A percentile compares a stretch with the other conserved stretches of the same genome.
phyloP scores from a whole-genome alignment of 768 basidiomycete genomes.

The Tulasnella calospora region DNA sequence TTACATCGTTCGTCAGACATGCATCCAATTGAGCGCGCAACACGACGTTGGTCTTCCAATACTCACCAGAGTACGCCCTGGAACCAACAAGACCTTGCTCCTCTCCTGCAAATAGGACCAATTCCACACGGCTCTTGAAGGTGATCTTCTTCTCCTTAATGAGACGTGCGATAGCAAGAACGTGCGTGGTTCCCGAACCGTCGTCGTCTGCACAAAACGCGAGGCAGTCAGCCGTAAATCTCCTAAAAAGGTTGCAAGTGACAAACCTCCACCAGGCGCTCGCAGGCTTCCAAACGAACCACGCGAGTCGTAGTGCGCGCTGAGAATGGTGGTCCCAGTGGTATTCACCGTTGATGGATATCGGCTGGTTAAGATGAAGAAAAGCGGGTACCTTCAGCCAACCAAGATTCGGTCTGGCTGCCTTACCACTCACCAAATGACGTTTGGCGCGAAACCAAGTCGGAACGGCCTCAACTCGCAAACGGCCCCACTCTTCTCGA shows the following conservation, averaged over 20 bases:
- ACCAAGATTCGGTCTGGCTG: too few relatives aligned
- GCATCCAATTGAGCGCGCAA: not conserved
- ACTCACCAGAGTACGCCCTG: constrained; percentile 70
- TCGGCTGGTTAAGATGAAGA: constrained; percentile 42
- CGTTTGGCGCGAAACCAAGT: constrained; percentile 74
- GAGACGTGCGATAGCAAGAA: constrained; percentile 75
- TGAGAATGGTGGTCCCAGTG: constrained; percentile 63
- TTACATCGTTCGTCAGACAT: not conserved
- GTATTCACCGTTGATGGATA: constrained; percentile 54
- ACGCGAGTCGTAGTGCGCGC: constrained; percentile 87
- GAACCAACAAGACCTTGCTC: constrained; percentile 85
- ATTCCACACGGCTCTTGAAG: constrained; percentile 72
- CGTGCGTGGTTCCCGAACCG: constrained; percentile 58
- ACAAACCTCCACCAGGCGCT: constrained; percentile 41
- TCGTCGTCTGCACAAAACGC: constrained; percentile 47
- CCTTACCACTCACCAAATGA: constrained; percentile 82
- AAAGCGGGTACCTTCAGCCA: too few relatives aligned
- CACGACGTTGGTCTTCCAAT: not conserved
- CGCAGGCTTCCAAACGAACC: constrained; percentile 67
- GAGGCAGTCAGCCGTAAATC: not conserved
- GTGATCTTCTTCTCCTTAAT: constrained; percentile 61
- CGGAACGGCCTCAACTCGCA: constrained; percentile 67
- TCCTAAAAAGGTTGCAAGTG: not conserved
- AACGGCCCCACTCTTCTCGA: constrained; percentile 69
- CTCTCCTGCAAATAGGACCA: constrained; percentile 84